Evolutionary conservation across 495 filamentous ascomycete species (phyloP), one percentile per base, ranked within the genome.

Genomic region (Sporormia fimetaria): DNA sequence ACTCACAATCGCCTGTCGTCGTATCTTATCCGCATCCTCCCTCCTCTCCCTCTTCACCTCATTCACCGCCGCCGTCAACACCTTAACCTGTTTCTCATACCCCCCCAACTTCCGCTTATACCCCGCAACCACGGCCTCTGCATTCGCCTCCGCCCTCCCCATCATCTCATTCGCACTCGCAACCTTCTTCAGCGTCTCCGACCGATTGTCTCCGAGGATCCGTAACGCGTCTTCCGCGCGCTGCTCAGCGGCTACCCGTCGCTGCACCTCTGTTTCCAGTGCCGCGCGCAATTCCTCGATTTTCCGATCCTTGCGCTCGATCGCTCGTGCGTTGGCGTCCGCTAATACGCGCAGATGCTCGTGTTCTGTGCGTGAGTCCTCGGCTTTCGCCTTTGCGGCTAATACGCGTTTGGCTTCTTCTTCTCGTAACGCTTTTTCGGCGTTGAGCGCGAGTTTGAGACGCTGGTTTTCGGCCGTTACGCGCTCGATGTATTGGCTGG

Each of bases 281-380:
- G 41, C 23, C n/a, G 51, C 47, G 32, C 44, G 47, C 25, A 55
- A 29, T 21, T 55, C 51, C 7, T 47, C 47, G 4, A 55, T 9
- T 23, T 55, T 55, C 21, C 51, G 36, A 18, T 55, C 51, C 33
- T 51, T 55, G 11, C 51, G 32, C 22, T 55, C 51, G 7, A 55
- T 33, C 2, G 47, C 39, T 15, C 47, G 22, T 11, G 37, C 37
- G 30, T 55, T 55, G 11, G 51, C 37, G 24, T 51, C 51, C 23
- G 37, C 42, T 3, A 55, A 23, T 14, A 50, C 31, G 21, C 49
- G 51, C 11, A 55, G 46, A 26, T 47, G 41, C 20, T 55, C 42
- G 27, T 40, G 31, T 38, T 55, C 51, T 18, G 37, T 23, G 5
- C 43, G 25, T 6, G 39, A 39, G 15, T 51, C 42, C 21, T 50